Conservation (phyloP, 306 rosid genomes). For the Lupinus albus region DNA sequence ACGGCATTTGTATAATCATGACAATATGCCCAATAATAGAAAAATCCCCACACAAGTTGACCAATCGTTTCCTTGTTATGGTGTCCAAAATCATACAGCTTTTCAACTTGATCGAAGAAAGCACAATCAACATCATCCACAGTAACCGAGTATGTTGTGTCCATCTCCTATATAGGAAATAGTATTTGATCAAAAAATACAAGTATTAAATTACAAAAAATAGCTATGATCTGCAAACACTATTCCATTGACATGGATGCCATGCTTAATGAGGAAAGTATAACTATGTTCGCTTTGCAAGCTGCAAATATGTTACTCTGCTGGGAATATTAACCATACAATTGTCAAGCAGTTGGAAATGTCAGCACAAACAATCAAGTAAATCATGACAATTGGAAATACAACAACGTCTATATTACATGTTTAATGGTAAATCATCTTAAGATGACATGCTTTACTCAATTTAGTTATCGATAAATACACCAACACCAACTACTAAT, state of each 20-base stretch:
- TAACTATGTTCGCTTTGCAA: not conserved
- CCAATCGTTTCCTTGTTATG: conserved; percentile 74
- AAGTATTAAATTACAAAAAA: conserved; percentile 3
- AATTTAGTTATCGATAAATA: not conserved
- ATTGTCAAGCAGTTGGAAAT: conserved; percentile 8
- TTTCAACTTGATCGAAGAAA: conserved; percentile 79
- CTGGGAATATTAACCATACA: not conserved
- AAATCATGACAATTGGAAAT: not conserved
- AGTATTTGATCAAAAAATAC: conserved; percentile 12
- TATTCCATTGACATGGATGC: not conserved
- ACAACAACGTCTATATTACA: not conserved
- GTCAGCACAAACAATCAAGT: not conserved
- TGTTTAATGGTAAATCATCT: not conserved
- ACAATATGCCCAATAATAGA: conserved; percentile 90
- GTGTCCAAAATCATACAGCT: conserved; percentile 62
- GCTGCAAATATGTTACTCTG: not conserved
- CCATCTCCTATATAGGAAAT: conserved; percentile 61
- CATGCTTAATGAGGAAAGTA: conserved; percentile 24
- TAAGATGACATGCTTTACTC: not conserved
- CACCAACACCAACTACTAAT: not conserved
- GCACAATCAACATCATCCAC: conserved; percentile 75
- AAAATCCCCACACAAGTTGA: conserved; percentile 92
- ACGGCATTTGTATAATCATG: conserved; percentile 87
- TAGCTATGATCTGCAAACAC: not conserved
- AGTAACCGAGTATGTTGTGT: conserved; percentile 61